Conservation (phyloP, 2,329 filamentous ascomycete genomes). For the Xylaria polymorpha region DNA sequence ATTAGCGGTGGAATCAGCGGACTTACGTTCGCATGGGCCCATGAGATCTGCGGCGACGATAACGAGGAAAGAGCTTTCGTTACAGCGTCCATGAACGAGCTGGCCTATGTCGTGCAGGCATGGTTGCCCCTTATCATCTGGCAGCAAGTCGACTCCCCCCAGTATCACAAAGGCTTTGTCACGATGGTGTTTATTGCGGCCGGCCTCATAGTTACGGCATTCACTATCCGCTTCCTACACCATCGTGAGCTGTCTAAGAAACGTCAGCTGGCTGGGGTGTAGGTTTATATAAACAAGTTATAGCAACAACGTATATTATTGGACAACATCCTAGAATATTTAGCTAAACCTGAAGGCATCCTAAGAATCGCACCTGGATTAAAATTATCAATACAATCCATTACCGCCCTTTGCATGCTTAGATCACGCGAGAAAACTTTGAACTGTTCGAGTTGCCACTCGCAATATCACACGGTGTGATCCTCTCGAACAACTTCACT, state of each 20-base stretch:
- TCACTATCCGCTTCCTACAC: slow-evolving; percentile 61
- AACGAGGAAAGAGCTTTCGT: slow-evolving; percentile 76
- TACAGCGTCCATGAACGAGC: slow-evolving; percentile 73
- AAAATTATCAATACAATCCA: neutral
- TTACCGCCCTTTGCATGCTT: neutral
- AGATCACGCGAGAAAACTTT: neutral
- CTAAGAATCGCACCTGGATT: neutral
- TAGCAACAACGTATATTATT: neutral
- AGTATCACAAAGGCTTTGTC: slow-evolving; percentile 70
- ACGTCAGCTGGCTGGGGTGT: neutral
- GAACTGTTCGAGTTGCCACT: neutral
- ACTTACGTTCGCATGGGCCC: slow-evolving; percentile 61
- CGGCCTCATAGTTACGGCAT: slow-evolving; percentile 61
- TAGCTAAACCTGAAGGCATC: neutral
- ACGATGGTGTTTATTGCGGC: slow-evolving; percentile 63
- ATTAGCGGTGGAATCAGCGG: slow-evolving; percentile 63
- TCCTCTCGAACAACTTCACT: neutral
- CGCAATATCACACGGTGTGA: neutral
- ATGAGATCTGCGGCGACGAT: slow-evolving; percentile 62
- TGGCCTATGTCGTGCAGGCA: slow-evolving; percentile 76
- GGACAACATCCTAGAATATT: neutral
- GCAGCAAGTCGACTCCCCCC: slow-evolving; percentile 71
- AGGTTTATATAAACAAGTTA: neutral
- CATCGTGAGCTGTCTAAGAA: slow-evolving; percentile 53
- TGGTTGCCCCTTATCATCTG: slow-evolving; percentile 76